Evolutionary conservation across 148 eudicot genomes (phyloP), one percentile per base, ranked within the genome.

Genomic region (Talinum fruticosum): DNA sequence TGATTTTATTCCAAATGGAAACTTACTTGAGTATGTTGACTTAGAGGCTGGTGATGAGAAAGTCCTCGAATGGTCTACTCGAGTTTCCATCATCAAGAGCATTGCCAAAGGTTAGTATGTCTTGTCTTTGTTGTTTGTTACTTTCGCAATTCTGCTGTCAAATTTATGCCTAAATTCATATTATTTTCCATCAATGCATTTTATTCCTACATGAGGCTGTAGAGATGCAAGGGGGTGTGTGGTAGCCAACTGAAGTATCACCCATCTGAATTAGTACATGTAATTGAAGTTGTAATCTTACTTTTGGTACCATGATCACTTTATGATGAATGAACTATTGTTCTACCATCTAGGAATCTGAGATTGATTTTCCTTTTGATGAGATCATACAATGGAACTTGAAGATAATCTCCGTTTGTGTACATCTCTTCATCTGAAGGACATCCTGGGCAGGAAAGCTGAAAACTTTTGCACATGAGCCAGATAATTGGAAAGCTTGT

Each of bases 1-100:
- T 77, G 97, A 93, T 68, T 93, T 85, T 77, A 91, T 92, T 34
- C 79, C 97, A 3, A 90, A 93, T 28, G 97, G 94, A 35, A 91
- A 85, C 78, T 80, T 93, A 86, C 85, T 88, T 77, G 88, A 85
- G 76, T 91, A 86, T 78, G 93, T 93, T 53, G 89, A 93, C 78
- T 53, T 89, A 73, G 85, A 89, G 78, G 82, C 79, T 67, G 85
- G 86, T 23, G 81, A 80, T 33, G 84, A 84, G 47, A 87, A 77
- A 29, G 86, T 87, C 66, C 93, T 93, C 59, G 89, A 88, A 32
- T 93, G 98, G 98, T 79, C 90, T 75, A 79, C 88, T 10, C 81
- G 98, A 86, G 81, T 83, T 81, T 89, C 90, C 30, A 90, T 91
- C 47, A 91, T 93, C 84, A 88, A 83, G 84, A 97, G 97, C 79